Base-by-base conservation (phyloP, 1,284 basidiomycete genomes). In the Sphaerobolus stellatus region DNA sequence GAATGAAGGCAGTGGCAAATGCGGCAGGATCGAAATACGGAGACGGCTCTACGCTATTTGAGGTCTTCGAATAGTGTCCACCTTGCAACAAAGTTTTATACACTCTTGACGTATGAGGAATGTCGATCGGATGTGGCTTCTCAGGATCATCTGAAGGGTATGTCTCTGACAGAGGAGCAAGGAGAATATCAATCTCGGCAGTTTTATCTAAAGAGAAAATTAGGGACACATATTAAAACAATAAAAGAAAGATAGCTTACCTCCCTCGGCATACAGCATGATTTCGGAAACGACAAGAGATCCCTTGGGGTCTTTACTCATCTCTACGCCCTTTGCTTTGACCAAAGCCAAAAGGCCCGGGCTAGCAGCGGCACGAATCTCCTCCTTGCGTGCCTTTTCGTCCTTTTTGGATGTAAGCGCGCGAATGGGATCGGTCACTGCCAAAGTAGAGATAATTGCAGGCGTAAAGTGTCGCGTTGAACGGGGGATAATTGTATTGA, bases 31-130 rank as follows among this genome's bases (percentile, higher is more conserved):
- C 79, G 75, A 83, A 88, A 2, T 44, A 57, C 1, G 71, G 61
- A 1, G 75, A 68, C 18, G 72, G 69, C 5, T 77, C 71, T 40
- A 94, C 74, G 1, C 76, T 59, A 43, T 79, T 78, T 2, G 82
- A 79, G 0, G 77, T 67, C 41, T 83, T 84, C 55, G 83, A 86
- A 71, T 84, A 94, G 68, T 94, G 92, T 0, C 92, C 92, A n/a
- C 92, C 92, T 64, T 93, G 89, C 1, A 95, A 77, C 11, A 94
- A 81, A 1, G 83, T 85, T 70, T 95, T 94, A 78, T 92, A 93
- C 51, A 92, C 67, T 41, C 92, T 79, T 2, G 89, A 86, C 2
- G 85, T 81, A 66, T 92, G 90, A 0, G 91, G 82, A 14, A 93
- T 78, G 64, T 93, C 86, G 57, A 94, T 85, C 8, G 81, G 77